Base-by-base conservation (phyloP, 2,329 filamentous ascomycete species). In the Teratosphaeria gauchensis region DNA sequence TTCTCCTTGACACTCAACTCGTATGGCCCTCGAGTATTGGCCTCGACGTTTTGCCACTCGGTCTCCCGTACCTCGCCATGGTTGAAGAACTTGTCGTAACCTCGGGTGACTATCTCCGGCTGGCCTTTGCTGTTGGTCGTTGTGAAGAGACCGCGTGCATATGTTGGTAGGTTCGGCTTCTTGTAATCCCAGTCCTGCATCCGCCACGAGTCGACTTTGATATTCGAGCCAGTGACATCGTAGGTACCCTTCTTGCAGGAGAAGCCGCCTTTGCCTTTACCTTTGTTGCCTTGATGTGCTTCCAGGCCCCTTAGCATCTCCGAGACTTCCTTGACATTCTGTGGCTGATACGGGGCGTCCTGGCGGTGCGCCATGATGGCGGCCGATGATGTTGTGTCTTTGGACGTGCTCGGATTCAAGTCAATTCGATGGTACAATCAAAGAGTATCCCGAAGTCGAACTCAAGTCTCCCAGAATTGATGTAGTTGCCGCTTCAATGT, bases 51-150 rank as follows among this genome's bases (percentile, higher is more conserved):
- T 16, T 78, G 73, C 94, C 94, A 99, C 67, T 86, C 82, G 3
- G 94, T 99, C 64, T 88, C 84, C 53, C 77, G 74, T 7, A 95
- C 87, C 75, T 99, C 94, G 55, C 84, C 83, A 48, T 90, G 82
- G 68, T 99, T 99, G 83, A 99, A 99, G 78, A 99, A 99, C 75
- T 99, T 99, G 80, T 99, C 92, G 75, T 99, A 99, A 56, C 94
- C 94, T 66, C 94, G 83, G 54, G 90, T 84, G 1, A 83, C 88
- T 65, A 99, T 96, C 73, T 96, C 90, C 12, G 83, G 77, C 8
- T 83, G 78, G 8, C 85, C 84, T 30, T 82, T 78, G 55, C 80
- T 77, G 62, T 83, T 86, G 63, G 76, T 82, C 51, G 87, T 88
- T n/a, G 92, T 99, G 75, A 99, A 99, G 1, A 99, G 82, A 6